Evolutionary conservation across 2,329 filamentous ascomycete species (phyloP), one percentile per base, ranked within the genome.

Genomic region (Neopestalotiopsis rosae): DNA sequence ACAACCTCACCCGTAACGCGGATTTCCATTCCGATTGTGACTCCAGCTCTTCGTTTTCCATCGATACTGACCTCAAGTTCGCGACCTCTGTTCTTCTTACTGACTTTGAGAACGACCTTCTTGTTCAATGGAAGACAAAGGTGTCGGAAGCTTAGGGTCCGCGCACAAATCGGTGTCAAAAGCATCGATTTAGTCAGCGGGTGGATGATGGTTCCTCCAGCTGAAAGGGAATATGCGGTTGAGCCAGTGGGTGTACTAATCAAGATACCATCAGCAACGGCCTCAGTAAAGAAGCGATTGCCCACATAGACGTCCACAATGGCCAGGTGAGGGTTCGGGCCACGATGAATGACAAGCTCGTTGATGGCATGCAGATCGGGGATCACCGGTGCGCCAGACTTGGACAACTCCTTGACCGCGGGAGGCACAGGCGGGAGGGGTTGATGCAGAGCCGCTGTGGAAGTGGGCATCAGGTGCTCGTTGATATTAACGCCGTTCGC

Each of bases 211-310:
- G 92, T 93, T 1, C 96, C 96, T 3, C 96, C 96, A 2, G 92
- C 93, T 72, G 92, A 96, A n/a, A 99, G 87, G 69, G 92, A 96
- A 83, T 99, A 99, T 0, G 96, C 96, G 0, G 96, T 99, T 56
- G 93, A 97, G 2, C 96, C 96, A 0, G 96, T 99, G 0, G 96
- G 96, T 0, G 95, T 98, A 71, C 92, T 94, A 69, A 98, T 90
- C 59, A 98, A 92, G 80, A 99, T 97, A 65, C 96, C 96, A 79
- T 99, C 96, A 1, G 95, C 95, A 13, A 97, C 95, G 0, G 94
- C 95, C 79, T 97, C 94, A 1, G 96, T 99, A 61, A 99, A 85
- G 75, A 96, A 97, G 67, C 94, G 90, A 42, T 93, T 92, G 74
- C 95, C 95, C 69, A 98, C 92, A 76, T 91, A 96, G 58, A 99